Evolutionary conservation across 2,329 filamentous ascomycete genomes (phyloP).

Genomic region (Rhexocercosporidium sp.): DNA sequence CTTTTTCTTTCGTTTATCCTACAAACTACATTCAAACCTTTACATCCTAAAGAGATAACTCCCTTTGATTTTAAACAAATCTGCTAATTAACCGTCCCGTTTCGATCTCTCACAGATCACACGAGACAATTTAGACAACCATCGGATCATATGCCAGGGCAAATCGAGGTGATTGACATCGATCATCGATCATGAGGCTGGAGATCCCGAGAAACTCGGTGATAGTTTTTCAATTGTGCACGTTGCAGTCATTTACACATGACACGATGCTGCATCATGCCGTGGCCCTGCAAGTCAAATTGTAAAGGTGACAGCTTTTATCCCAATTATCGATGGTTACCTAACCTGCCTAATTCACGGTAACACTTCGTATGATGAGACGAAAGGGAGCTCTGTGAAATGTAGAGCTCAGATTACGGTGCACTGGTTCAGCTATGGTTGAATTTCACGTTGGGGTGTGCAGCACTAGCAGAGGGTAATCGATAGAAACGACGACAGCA

Average conservation of each 20-base stretch:
- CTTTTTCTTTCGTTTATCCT: too few relatives aligned
- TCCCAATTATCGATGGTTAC: too few relatives aligned
- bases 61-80: background rate
- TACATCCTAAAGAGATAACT: background rate
- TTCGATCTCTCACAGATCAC: background rate
- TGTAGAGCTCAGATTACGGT: too few relatives aligned
- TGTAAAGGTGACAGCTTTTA: background rate
- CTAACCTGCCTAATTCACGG: too few relatives aligned
- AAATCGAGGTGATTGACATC: conserved; percentile 1
- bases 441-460: too few relatives aligned
- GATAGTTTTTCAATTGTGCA: too few relatives aligned
- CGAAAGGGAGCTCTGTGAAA: too few relatives aligned
- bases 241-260: background rate
- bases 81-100: background rate
- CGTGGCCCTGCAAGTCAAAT: background rate
- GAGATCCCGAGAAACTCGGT: background rate
- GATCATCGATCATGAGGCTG: conserved; percentile 9
- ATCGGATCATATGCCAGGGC: background rate
- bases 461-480: too few relatives aligned
- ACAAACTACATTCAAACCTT: too few relatives aligned
- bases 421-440: too few relatives aligned
- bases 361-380: too few relatives aligned
- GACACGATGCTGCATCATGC: background rate
- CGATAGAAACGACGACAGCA: too few relatives aligned
- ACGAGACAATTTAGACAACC: background rate